Conservation (phyloP, 345 rosid genomes). For the Rubroshorea leprosula region DNA sequence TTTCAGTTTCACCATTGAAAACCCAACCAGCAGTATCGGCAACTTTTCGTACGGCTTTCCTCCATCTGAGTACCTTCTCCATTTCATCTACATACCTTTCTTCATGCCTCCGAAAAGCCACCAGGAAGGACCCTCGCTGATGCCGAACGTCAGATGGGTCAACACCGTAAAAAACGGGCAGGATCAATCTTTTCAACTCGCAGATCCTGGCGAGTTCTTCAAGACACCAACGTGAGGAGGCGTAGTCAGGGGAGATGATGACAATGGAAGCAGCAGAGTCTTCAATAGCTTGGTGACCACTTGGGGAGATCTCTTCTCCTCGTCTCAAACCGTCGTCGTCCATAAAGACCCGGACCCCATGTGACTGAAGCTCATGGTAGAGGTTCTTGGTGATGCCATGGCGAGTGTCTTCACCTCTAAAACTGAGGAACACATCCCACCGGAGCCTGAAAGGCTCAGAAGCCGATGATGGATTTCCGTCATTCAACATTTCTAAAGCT, state of each 20-base stretch:
- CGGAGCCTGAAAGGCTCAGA: slow-evolving; percentile 31
- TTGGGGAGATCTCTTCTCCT: slow-evolving; percentile 39
- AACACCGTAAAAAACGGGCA: slow-evolving; percentile 45
- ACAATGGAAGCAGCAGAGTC: slow-evolving; percentile 46
- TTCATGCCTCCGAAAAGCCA: slow-evolving; percentile 23
- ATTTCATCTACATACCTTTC: slow-evolving; percentile 29
- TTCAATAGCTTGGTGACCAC: slow-evolving; percentile 34
- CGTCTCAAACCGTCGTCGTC: slow-evolving; percentile 35
- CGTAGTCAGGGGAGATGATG: slow-evolving; percentile 34
- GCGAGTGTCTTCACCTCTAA: slow-evolving; percentile 55
- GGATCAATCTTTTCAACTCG: slow-evolving; percentile 26
- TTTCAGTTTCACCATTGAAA: background rate
- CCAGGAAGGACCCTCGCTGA: slow-evolving; percentile 28
- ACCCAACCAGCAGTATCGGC: slow-evolving; percentile 33
- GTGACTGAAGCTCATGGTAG: slow-evolving; percentile 14
- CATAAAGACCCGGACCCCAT: slow-evolving; percentile 30
- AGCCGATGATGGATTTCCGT: background rate
- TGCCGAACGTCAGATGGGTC: slow-evolving; percentile 45
- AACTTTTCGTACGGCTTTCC: slow-evolving; percentile 32
- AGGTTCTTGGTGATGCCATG: slow-evolving; percentile 23
- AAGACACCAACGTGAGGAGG: slow-evolving; percentile 43
- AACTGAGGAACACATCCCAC: slow-evolving; percentile 54
- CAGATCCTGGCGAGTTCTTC: slow-evolving; percentile 42
- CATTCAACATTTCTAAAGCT: slow-evolving; percentile 8
- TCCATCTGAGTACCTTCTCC: slow-evolving; percentile 30